Evolutionary conservation across 2,329 filamentous ascomycete genomes (phyloP).

Genomic region (Graphium sp.): DNA sequence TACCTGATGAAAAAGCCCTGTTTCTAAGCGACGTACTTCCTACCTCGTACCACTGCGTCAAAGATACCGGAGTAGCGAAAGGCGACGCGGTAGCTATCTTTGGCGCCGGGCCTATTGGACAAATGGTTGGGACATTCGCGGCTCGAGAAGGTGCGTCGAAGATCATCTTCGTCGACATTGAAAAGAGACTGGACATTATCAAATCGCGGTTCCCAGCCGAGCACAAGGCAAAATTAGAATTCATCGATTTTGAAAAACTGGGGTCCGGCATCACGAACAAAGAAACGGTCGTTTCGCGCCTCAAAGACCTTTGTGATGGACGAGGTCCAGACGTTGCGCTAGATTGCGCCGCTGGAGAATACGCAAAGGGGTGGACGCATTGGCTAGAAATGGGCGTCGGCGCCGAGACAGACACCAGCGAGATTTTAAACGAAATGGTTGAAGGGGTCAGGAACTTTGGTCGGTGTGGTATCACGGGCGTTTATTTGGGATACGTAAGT

Average conservation of each 20-base stretch:
- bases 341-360: constrained; percentile 48
- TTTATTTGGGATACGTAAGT: constrained; percentile 42
- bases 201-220: constrained; percentile 38
- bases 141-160: constrained; percentile 56
- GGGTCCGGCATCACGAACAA: constrained; percentile 38
- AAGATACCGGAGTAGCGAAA: constrained; percentile 67
- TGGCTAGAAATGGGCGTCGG: constrained; percentile 43
- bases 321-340: constrained; percentile 60
- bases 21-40: constrained; percentile 67
- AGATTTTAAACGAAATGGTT: constrained; percentile 68
- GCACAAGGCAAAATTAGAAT: constrained; percentile 38
- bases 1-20: constrained; percentile 69
- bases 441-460: constrained; percentile 57
- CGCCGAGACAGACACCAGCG: constrained; percentile 70
- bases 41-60: constrained; percentile 68
- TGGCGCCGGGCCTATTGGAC: constrained; percentile 73
- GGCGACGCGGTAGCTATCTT: constrained; percentile 69
- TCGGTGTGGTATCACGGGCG: constrained; percentile 60
- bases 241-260: constrained; percentile 49
- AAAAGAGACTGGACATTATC: constrained; percentile 51
- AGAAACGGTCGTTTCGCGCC: constrained; percentile 47
- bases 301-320: constrained; percentile 58
- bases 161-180: constrained; percentile 67
- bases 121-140: constrained; percentile 66
- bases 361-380: constrained; percentile 43